Evolutionary conservation across 1,139 yeast genomes (phyloP).

Genomic region (Hemisphaericaspora lyxosophila): DNA sequence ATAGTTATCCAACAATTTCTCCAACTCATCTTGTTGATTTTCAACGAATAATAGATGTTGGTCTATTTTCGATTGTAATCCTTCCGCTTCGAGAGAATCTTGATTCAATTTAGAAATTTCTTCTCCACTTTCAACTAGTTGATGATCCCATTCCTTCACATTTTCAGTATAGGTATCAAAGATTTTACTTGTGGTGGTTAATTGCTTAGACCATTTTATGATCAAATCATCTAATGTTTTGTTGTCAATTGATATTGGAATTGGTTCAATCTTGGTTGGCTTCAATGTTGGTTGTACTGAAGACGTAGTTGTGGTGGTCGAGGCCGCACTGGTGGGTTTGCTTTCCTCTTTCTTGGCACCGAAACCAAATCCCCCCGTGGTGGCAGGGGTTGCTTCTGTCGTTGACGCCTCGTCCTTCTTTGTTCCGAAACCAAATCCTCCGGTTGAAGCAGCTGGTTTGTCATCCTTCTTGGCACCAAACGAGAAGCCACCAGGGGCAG

Average conservation of each 20-base stretch:
- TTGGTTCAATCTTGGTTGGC: constrained; percentile 56
- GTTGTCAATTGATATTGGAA: constrained; percentile 79
- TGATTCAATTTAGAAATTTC: constrained; percentile 76
- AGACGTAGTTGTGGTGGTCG: constrained; percentile 15
- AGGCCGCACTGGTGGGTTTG: constrained; percentile 18
- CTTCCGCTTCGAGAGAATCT: constrained; percentile 81
- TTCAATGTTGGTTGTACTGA: constrained; percentile 31
- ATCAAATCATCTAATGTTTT: constrained; percentile 91
- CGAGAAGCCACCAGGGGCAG: constrained; percentile 18
- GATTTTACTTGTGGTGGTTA: constrained; percentile 68
- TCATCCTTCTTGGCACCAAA: constrained; percentile 26
- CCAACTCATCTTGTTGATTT: constrained; percentile 90
- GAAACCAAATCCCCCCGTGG: constrained; percentile 18
- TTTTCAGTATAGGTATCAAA: constrained; percentile 77
- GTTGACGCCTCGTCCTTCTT: constrained; percentile 20
- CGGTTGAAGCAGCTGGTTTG: constrained; percentile 16
- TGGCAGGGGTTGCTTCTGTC: constrained; percentile 10
- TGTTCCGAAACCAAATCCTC: constrained; percentile 24
- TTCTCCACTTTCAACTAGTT: constrained; percentile 81
- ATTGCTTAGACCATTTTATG: constrained; percentile 88
- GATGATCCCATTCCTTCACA: constrained; percentile 82
- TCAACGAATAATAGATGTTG: constrained; percentile 84
- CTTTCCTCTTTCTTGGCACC: constrained; percentile 26
- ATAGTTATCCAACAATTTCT: constrained; percentile 74
- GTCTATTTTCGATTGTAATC: constrained; percentile 80